Base-by-base conservation (phyloP, 768 basidiomycete genomes). In the Amanita pseudoporphyria region DNA sequence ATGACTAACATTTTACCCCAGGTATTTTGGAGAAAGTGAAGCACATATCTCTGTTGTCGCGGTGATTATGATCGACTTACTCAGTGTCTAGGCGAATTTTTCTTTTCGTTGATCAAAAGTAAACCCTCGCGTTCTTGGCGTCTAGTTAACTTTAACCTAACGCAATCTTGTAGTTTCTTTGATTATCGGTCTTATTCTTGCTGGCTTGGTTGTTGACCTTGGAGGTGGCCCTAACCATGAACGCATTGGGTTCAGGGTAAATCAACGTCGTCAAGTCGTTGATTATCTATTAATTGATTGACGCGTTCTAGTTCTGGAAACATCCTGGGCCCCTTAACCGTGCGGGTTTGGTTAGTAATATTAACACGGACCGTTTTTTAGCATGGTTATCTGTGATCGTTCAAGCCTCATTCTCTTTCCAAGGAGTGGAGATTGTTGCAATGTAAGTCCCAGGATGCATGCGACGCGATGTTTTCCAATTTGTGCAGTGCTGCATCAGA, bases 381-480 rank as follows among this genome's bases (percentile, higher is more conserved):
- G 74, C 67, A 0, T 66, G 72, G 38, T 55, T 76, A 16, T 64
- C 61, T 52, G 71, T 72, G 26, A 52, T 76, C n/a, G 67, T 75
- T 19, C 71, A 75, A 56, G 74, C 75, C 12, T 80, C 79, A 1
- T 92, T 87, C 72, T 86, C 86, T 5, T 84, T 81, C 69, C 79
- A 84, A 57, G 85, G 81, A 33, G 78, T 87, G 70, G 87, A 90
- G 59, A 65, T 85, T 36, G 80, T 88, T 33, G 79, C 80, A 22
- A 75, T 85, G 81, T 80, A 55, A 52, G 72, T 60, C 45, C 13
- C 12, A 31, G 36, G 32, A 5, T 28, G 13, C 35, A 5, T 37
- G 3, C 39, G 24, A 19, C 19, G 22, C 31, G 22, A 13, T 19
- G 32, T 40, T 41, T 60, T 3, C 41, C 51, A 14, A 55, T 21